Conservation (phyloP, 495 filamentous ascomycete genomes). For the Hyaloscypha hepaticicola region DNA sequence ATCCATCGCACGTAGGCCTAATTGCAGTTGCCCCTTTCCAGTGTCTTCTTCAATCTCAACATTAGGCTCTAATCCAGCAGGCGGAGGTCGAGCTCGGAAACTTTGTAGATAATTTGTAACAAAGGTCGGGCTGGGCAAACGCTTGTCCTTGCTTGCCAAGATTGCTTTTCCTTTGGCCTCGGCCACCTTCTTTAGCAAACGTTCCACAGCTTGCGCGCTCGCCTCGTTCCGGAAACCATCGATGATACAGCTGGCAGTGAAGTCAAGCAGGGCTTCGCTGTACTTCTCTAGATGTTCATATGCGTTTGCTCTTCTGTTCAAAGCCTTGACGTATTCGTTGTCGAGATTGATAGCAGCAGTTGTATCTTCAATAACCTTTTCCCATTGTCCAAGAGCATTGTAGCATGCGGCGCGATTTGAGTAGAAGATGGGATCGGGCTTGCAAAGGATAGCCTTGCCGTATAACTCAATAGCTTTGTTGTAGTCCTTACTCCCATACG, state of each 20-base stretch:
- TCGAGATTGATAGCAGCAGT: conserved; percentile 90
- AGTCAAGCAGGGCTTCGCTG: conserved; percentile 94
- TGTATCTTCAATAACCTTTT: conserved; percentile 95
- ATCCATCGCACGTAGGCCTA: conserved; percentile 75
- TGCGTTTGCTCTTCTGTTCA: conserved; percentile 92
- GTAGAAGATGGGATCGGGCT: conserved; percentile 96
- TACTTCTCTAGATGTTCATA: conserved; percentile 90
- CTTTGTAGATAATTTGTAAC: conserved; percentile 99
- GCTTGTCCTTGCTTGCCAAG: conserved; percentile 69
- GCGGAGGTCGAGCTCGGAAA: conserved; percentile 79
- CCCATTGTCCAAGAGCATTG: conserved; percentile 88
- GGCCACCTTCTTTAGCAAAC: conserved; percentile 94
- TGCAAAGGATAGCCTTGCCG: conserved; percentile 93
- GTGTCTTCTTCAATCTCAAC: conserved; percentile 72
- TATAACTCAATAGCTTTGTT: conserved; percentile 90
- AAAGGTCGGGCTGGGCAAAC: conserved; percentile 88
- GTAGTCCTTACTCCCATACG: conserved; percentile 91
- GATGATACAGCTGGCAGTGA: conserved; percentile 98
- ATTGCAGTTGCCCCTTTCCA: conserved; percentile 80
- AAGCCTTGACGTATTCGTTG: conserved; percentile 93
- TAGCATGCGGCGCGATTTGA: conserved; percentile 98
- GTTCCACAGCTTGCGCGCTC: conserved; percentile 86
- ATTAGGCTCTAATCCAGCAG: conserved; percentile 77
- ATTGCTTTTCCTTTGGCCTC: conserved; percentile 89
- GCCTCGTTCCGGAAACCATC: conserved; percentile 89